These are phyloP conservation scores for Fusarium caatingaense DNA, from an alignment of 2,329 filamentous ascomycete genomes.

Conservation along the genomic window DNA sequence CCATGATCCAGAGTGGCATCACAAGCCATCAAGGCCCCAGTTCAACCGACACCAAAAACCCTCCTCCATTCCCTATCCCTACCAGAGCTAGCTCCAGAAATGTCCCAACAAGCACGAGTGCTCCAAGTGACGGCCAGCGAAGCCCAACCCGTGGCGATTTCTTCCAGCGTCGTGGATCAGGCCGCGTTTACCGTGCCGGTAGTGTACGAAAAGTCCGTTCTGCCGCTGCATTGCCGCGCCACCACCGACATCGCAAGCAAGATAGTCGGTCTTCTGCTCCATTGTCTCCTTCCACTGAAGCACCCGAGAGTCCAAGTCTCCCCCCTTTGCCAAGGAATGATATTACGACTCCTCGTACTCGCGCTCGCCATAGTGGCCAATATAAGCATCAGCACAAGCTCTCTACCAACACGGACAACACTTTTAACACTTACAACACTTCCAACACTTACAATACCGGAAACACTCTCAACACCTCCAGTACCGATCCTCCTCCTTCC, in stretches of 20 bases:
- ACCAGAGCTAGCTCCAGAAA: constrained; percentile 87
- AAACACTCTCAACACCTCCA: constrained; percentile 64
- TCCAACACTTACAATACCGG: constrained; percentile 66
- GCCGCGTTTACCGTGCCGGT: constrained; percentile 64
- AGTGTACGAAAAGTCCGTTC: constrained; percentile 88
- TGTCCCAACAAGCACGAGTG: constrained; percentile 72
- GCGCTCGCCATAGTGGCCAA: constrained; percentile 53
- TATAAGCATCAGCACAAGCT: constrained; percentile 67
- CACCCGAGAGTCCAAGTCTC: constrained; percentile 75
- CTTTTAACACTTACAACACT: constrained; percentile 53
- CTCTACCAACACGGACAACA: constrained; percentile 70
- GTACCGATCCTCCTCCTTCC: constrained; percentile 53
- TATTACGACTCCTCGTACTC: constrained; percentile 69
- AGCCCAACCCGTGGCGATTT: constrained; percentile 77
- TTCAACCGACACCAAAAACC: constrained; percentile 68
- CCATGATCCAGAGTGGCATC: constrained; percentile 83
- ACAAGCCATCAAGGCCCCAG: constrained; percentile 75
- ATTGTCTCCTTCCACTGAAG: constrained; percentile 74
- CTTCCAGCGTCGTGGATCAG: constrained; percentile 64
- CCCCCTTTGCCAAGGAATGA: constrained; percentile 80
- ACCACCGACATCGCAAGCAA: constrained; percentile 61
- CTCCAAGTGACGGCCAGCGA: constrained; percentile 75
- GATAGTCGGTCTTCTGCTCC: constrained; percentile 72
- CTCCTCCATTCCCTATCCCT: constrained; percentile 94
- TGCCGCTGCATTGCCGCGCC: constrained; percentile 75